Percentiles rank a stretch among this genome's conserved stretches.
Evolutionary conservation across 805 yeast species (phyloP).

Genomic region (Saccharomycopsis malanga): DNA sequence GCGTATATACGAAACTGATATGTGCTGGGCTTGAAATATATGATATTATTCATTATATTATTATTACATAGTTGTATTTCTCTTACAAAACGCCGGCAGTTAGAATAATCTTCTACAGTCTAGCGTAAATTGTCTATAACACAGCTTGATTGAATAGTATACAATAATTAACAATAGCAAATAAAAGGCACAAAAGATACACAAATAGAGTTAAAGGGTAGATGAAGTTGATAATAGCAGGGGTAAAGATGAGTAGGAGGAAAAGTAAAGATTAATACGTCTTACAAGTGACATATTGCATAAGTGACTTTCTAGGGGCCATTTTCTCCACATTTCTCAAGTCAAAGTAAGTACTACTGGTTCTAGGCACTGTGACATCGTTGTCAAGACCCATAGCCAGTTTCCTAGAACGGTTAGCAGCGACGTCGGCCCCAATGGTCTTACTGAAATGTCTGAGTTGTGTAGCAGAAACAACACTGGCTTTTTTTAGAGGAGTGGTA

Average conservation of each 20-base stretch:
- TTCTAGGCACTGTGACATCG: neutral
- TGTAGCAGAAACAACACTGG: neutral
- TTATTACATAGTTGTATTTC: too few species aligned
- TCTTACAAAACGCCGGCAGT: too few species aligned
- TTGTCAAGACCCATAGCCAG: neutral
- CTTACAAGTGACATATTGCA: constrained; percentile 9
- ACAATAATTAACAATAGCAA: neutral
- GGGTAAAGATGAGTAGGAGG: too few species aligned
- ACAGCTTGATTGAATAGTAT: neutral
- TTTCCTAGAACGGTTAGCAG: constrained; percentile 1
- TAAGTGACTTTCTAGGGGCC: constrained; percentile 8
- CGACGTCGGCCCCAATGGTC: neutral
- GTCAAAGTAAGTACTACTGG: neutral
- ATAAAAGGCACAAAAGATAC: neutral
- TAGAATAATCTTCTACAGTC: too few species aligned
- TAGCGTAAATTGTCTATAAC: too few species aligned
- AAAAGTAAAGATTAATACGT: neutral
- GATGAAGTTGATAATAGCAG: neutral
- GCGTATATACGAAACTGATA: too few species aligned
- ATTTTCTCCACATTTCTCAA: neutral
- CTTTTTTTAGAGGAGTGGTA: neutral
- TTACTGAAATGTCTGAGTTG: constrained; percentile 8
- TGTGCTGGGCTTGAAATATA: too few species aligned
- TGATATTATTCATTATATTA: too few species aligned
- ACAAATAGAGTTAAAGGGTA: neutral